These are phyloP conservation scores for Amanita muscaria DNA, from an alignment of 768 basidiomycete genomes.

Conservation along the genomic window DNA sequence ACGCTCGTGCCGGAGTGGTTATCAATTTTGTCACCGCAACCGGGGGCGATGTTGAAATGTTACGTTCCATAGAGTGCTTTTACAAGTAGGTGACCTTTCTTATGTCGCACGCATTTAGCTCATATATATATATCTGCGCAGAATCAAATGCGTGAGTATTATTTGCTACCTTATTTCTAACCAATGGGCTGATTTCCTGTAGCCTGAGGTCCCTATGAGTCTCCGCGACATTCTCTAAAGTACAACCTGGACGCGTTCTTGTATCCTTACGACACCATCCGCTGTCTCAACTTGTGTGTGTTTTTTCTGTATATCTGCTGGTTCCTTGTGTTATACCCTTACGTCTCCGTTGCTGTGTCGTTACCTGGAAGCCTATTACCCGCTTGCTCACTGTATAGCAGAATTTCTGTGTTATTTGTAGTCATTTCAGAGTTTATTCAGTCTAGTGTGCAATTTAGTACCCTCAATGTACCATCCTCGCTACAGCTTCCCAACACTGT, in stretches of 20 bases:
- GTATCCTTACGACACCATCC: slow-evolving; percentile 71
- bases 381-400: slow-evolving; percentile 65
- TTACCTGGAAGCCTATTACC: slow-evolving; percentile 39
- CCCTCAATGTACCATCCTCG: slow-evolving; percentile 86
- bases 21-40: slow-evolving; percentile 97
- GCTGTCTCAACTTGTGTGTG: slow-evolving; percentile 27
- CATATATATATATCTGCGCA: slow-evolving; percentile 16
- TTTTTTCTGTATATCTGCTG: slow-evolving; percentile 38
- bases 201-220: slow-evolving; percentile 90
- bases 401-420: slow-evolving; percentile 31
- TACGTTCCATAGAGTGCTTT: slow-evolving; percentile 97
- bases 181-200: slow-evolving; percentile 16
- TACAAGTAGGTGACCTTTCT: slow-evolving; percentile 57
- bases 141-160: slow-evolving; percentile 81
- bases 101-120: neutral
- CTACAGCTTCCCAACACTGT: slow-evolving; percentile 76
- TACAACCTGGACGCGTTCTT: slow-evolving; percentile 45
- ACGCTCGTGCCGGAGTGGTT: slow-evolving; percentile 83
- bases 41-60: slow-evolving; percentile 97
- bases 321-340: slow-evolving; percentile 67
- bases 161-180: neutral
- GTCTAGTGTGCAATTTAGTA: slow-evolving; percentile 48
- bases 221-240: slow-evolving; percentile 80
- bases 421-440: slow-evolving; percentile 35
- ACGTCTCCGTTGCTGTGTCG: slow-evolving; percentile 55